These are phyloP conservation scores for Pythium pyrilobum DNA, from an alignment of 352 stramenopile species.

Conservation along the genomic window DNA sequence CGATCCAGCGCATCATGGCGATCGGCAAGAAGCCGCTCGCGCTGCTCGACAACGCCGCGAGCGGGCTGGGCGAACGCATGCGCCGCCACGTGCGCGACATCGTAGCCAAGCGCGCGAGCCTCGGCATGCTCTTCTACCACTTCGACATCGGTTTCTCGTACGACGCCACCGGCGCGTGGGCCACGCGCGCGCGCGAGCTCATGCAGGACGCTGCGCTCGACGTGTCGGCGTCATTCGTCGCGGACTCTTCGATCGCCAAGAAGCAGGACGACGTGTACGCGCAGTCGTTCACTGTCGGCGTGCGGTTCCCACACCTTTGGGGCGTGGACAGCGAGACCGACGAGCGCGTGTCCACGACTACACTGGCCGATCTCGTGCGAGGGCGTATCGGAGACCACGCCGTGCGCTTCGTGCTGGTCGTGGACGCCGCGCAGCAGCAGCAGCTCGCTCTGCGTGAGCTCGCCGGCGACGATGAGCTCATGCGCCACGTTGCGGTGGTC, in stretches of 20 bases:
- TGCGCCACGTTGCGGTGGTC: conserved; percentile 14
- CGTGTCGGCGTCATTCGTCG: conserved; percentile 38
- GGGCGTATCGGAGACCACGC: conserved; percentile 7
- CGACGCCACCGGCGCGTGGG: conserved; percentile 41
- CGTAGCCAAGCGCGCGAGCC: conserved; percentile 37
- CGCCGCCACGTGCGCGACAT: conserved; percentile 51
- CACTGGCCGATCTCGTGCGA: conserved; percentile 25
- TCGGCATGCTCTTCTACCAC: conserved; percentile 86
- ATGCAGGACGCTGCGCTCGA: conserved; percentile 59
- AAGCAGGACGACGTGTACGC: conserved; percentile 30
- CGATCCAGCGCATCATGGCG: conserved; percentile 64
- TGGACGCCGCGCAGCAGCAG: conserved; percentile 24
- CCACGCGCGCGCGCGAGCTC: conserved; percentile 35
- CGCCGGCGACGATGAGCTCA: neutral
- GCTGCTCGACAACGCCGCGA: conserved; percentile 40
- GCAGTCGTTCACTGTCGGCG: conserved; percentile 40
- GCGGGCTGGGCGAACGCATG: conserved; percentile 53
- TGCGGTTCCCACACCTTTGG: conserved; percentile 73
- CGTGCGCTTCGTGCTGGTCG: conserved; percentile 57
- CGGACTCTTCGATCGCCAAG: neutral
- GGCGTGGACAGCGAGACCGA: conserved; percentile 7
- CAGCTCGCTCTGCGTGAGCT: too few species aligned
- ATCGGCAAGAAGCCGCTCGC: conserved; percentile 61
- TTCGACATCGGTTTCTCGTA: conserved; percentile 86
- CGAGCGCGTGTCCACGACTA: conserved; percentile 41